Conservation (phyloP, 441 rosid genomes). For the Biscutella laevigata region DNA sequence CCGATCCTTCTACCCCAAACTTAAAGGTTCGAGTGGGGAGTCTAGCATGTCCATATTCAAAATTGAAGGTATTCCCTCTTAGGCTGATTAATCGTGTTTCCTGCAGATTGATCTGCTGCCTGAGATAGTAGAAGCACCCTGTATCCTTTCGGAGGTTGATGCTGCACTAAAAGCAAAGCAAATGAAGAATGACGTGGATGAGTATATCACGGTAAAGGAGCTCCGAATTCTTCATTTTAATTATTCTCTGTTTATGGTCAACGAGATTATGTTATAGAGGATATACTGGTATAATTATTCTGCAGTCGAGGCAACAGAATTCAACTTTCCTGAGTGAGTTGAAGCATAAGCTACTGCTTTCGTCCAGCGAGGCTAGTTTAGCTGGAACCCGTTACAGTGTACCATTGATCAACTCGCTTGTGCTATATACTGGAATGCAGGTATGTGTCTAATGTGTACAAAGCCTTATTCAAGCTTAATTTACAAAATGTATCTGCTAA, state of each 20-base stretch:
- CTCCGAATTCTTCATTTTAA: neutral
- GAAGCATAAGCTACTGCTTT: conserved; percentile 76
- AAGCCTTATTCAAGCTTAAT: neutral
- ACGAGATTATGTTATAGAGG: neutral
- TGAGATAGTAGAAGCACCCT: conserved; percentile 79
- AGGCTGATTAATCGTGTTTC: conserved; percentile 10
- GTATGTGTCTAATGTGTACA: conserved; percentile 26
- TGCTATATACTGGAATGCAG: conserved; percentile 98
- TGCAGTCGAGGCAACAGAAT: conserved; percentile 70
- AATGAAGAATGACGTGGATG: conserved; percentile 90
- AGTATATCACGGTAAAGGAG: conserved; percentile 69
- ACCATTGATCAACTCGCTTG: conserved; percentile 89
- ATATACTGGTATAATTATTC: neutral
- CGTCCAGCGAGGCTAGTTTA: conserved; percentile 58
- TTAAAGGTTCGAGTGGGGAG: conserved; percentile 50
- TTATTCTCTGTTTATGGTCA: neutral
- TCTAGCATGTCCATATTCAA: neutral
- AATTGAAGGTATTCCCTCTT: neutral
- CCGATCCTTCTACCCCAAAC: conserved; percentile 98
- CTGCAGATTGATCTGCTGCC: conserved; percentile 92
- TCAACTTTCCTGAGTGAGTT: conserved; percentile 65
- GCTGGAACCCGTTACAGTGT: conserved; percentile 94
- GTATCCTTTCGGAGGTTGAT: conserved; percentile 90
- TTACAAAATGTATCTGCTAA: neutral
- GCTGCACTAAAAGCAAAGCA: conserved; percentile 76